Conservation (phyloP, 495 filamentous ascomycete genomes). For the Podospora comata region DNA sequence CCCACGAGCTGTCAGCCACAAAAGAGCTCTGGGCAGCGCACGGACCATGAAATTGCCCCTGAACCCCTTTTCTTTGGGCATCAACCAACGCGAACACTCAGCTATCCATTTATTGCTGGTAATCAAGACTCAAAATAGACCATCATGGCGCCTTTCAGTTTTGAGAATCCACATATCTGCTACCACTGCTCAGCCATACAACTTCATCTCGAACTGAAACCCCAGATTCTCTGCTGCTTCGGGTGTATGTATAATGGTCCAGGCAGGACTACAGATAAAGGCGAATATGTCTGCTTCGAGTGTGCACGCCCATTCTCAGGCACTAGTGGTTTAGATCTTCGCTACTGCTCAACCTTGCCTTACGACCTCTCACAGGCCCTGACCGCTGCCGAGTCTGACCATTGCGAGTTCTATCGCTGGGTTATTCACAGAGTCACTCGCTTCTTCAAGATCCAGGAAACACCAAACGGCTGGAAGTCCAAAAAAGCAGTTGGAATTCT, state of each 20-base stretch:
- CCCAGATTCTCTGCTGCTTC: neutral
- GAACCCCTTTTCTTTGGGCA: neutral
- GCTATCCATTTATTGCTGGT: no score
- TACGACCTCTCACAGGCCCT: neutral
- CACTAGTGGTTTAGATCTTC: neutral
- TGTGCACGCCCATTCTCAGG: neutral
- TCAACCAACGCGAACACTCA: neutral
- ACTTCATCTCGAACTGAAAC: neutral
- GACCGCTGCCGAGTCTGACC: neutral
- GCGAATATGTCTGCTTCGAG: neutral
- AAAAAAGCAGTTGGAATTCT: neutral
- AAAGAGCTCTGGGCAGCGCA: neutral
- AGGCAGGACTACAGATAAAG: neutral
- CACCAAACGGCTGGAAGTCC: neutral
- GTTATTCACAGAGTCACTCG: neutral
- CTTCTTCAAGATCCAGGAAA: neutral
- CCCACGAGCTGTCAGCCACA: constrained; percentile 13
- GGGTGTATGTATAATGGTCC: neutral
- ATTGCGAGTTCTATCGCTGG: neutral
- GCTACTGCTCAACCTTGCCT: neutral
- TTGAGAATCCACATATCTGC: neutral
- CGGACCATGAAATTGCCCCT: neutral
- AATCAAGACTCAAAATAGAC: no score
- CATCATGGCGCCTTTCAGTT: neutral
- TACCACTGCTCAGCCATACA: neutral